These are phyloP conservation scores for Odontarrhena argentea DNA, from an alignment of 345 rosid genomes.

Conservation along the genomic window DNA sequence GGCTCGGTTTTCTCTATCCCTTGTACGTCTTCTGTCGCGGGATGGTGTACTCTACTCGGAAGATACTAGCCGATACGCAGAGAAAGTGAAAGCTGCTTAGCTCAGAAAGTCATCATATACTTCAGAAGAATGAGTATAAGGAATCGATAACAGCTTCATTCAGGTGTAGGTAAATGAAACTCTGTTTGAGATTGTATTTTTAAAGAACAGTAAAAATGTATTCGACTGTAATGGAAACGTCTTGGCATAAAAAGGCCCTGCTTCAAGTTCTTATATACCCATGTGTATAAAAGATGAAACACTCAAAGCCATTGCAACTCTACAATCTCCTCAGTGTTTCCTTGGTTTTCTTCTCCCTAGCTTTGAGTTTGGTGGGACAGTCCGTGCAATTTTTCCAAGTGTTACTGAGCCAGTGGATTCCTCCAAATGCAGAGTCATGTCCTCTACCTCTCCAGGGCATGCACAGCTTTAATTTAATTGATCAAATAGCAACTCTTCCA, in stretches of 20 bases:
- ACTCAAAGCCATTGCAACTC: constrained; percentile 15
- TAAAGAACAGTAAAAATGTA: constrained; percentile 4
- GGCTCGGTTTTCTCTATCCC: constrained; percentile 63
- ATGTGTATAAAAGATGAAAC: neutral
- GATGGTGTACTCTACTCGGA: constrained; percentile 57
- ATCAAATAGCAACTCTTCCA: neutral
- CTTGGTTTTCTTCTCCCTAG: constrained; percentile 54
- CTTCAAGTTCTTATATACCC: neutral
- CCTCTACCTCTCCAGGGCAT: constrained; percentile 80
- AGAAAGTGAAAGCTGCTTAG: constrained; percentile 56
- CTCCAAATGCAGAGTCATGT: constrained; percentile 63
- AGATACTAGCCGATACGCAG: constrained; percentile 42
- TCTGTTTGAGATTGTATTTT: constrained; percentile 6
- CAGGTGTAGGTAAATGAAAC: constrained; percentile 26
- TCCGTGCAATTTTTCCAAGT: constrained; percentile 68
- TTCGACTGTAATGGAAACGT: neutral
- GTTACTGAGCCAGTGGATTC: constrained; percentile 65
- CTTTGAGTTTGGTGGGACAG: constrained; percentile 65
- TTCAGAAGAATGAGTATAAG: neutral
- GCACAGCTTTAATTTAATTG: constrained; percentile 19
- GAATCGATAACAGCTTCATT: constrained; percentile 22
- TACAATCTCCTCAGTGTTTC: constrained; percentile 34
- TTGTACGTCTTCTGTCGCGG: constrained; percentile 60
- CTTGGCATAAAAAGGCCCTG: constrained; percentile 11
- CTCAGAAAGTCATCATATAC: constrained; percentile 17